Base-by-base conservation (phyloP, 2,329 filamentous ascomycete genomes). In the Daldinia eschscholtzii region DNA sequence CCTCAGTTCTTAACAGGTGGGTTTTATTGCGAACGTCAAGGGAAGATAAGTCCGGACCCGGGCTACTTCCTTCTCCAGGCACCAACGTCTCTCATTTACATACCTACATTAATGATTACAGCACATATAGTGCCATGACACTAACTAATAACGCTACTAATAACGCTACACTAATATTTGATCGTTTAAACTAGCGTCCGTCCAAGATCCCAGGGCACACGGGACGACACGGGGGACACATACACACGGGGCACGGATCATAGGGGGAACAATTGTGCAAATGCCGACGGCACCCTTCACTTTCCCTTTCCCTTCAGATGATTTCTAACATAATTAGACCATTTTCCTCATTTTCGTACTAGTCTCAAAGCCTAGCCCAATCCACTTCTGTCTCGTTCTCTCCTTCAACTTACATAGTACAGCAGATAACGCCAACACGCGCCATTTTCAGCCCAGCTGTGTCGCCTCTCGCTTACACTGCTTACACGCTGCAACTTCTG, bases 11-110 rank as follows among this genome's bases (percentile, higher is more conserved):
- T 69, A 64, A 57, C 48, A 57, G 60, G 63, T 64, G 57, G 57
- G 57, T 69, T 52, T 68, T 71, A 65, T 61, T 67, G 55, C 48
- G 60, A 68, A 69, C 62, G 60, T 66, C 57, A 71, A 42, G 20
- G 53, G 50, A 65, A 61, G 46, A 58, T 58, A 15, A 58, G 57
- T 28, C 52, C 64, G 44, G 58, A 55, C 15, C 55, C 61, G 26
- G 33, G 30, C 52, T 23, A 20, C 37, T 60, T 55, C 57, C 62
- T 58, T 52, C 61, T 48, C 41, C 48, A 64, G 65, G 63, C 67
- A 69, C 41, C 63, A 66, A 64, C 59, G 5, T 41, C 30, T 61
- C 39, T 33, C 20, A 23, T 56, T 57, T 44, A 52, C 26, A 12
- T 52, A 30, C 46, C n/a, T n/a, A n/a, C n/a, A n/a, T n/a, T n/a